Evolutionary conservation across 2,329 filamentous ascomycete species (phyloP).

Genomic region (Akanthomyces uredinophilus): DNA sequence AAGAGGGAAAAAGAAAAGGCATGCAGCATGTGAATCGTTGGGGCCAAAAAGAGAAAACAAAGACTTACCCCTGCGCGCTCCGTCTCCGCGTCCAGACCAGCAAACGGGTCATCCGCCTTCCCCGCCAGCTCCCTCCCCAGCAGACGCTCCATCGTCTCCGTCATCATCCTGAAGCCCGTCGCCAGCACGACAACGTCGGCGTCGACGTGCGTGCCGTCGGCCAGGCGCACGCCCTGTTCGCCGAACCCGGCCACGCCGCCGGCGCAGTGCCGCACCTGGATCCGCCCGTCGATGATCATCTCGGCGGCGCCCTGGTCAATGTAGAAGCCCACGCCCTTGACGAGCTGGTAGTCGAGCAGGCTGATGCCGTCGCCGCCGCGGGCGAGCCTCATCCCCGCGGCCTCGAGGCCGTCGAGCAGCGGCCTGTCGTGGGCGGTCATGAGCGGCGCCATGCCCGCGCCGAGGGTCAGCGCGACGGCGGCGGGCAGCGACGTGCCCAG

Average conservation of each 20-base stretch:
- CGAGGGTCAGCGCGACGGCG: slow-evolving; percentile 41
- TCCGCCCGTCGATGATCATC: slow-evolving; percentile 37
- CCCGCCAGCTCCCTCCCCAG: slow-evolving; percentile 33
- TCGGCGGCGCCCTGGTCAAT: slow-evolving; percentile 36
- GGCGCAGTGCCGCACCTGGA: slow-evolving; percentile 29
- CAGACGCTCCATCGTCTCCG: slow-evolving; percentile 28
- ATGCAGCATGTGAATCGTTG: no score
- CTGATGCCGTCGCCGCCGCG: slow-evolving; percentile 31
- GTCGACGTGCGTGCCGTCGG: slow-evolving; percentile 31
- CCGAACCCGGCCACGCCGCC: slow-evolving; percentile 30
- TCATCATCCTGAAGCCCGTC: slow-evolving; percentile 38
- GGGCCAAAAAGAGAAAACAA: no score
- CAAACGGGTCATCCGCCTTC: slow-evolving; percentile 30
- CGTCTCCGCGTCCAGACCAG: slow-evolving; percentile 31
- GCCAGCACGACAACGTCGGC: slow-evolving; percentile 39
- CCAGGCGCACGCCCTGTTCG: slow-evolving; percentile 21
- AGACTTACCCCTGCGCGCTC: slow-evolving; percentile 23
- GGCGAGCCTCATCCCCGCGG: slow-evolving; percentile 42
- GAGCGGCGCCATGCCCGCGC: slow-evolving; percentile 35
- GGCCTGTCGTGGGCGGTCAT: slow-evolving; percentile 37
- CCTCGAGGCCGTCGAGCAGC: slow-evolving; percentile 39
- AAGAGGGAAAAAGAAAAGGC: neutral
- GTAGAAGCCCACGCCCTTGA: slow-evolving; percentile 37
- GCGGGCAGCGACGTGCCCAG: slow-evolving; percentile 41
- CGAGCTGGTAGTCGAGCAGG: slow-evolving; percentile 33